These are phyloP conservation scores for Fusarium avenaceum DNA, from an alignment of 2,329 filamentous ascomycete species.

Conservation along the genomic window DNA sequence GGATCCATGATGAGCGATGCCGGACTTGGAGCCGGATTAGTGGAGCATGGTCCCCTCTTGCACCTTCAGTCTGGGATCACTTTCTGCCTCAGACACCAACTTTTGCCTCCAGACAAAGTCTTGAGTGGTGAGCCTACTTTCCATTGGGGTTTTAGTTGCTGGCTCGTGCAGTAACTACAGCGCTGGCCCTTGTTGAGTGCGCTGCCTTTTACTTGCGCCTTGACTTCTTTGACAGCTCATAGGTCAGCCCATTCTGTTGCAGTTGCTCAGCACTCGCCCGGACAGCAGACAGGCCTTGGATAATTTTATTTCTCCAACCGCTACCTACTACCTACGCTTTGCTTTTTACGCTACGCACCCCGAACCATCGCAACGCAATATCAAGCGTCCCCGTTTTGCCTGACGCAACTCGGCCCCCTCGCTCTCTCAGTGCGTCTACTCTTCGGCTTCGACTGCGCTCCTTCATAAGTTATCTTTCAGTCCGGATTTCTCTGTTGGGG, in stretches of 20 bases:
- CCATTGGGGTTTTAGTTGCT: conserved; percentile 17
- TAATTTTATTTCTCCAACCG: conserved; percentile 51
- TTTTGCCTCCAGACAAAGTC: conserved; percentile 22
- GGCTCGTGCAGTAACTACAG: conserved; percentile 20
- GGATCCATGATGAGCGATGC: conserved; percentile 34
- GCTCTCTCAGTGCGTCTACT: conserved; percentile 40
- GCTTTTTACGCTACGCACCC: conserved; percentile 1
- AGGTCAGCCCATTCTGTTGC: conserved; percentile 13
- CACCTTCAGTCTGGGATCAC: conserved; percentile 13
- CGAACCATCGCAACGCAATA: conserved; percentile 30
- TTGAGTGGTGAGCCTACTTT: conserved; percentile 3
- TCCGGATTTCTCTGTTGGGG: conserved; percentile 15
- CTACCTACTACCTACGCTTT: conserved; percentile 16
- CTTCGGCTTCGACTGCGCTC: conserved; percentile 35
- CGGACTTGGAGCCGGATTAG: conserved; percentile 25
- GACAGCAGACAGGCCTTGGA: conserved; percentile 19
- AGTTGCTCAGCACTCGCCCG: conserved; percentile 4
- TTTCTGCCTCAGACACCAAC: conserved; percentile 52
- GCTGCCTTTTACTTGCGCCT: conserved; percentile 27
- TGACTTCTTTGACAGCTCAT: conserved; percentile 33
- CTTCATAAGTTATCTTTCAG: conserved; percentile 23
- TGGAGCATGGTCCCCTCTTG: conserved; percentile 27
- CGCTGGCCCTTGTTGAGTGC: conserved; percentile 4
- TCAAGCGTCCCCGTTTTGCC: conserved; percentile 46
- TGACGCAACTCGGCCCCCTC: conserved; percentile 46